These are phyloP conservation scores for Cryptosporidium bovis DNA, from an alignment of 169 alveolate species.

Conservation along the genomic window DNA sequence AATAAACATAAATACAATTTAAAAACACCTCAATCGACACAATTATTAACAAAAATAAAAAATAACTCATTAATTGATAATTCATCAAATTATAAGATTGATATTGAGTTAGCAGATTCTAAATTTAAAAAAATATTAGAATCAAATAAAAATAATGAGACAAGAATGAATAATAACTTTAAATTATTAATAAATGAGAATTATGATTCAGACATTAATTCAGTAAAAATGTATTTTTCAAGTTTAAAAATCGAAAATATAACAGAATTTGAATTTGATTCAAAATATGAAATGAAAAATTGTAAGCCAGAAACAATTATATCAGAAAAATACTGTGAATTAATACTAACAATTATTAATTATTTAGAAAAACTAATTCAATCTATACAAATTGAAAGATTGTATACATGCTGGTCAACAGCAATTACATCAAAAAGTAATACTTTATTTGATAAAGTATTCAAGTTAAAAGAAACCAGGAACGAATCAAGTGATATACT, in stretches of 20 bases:
- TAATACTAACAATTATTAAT: background rate
- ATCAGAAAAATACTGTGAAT: background rate
- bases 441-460: background rate
- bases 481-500: background rate
- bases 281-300: background rate
- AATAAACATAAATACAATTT: slow-evolving; percentile 14
- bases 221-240: too few species aligned
- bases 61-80: background rate
- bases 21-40: slow-evolving; percentile 46
- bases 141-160: too few species aligned
- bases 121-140: too few species aligned
- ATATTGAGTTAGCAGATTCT: too few species aligned
- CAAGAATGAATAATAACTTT: too few species aligned
- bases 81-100: background rate
- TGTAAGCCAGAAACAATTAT: background rate
- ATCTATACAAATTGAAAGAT: slow-evolving; percentile 35
- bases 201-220: too few species aligned
- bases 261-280: background rate
- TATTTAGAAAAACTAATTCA: slow-evolving; percentile 41
- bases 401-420: slow-evolving; percentile 69
- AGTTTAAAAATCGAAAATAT: too few species aligned
- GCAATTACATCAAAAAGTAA: slow-evolving; percentile 40
- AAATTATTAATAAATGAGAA: too few species aligned
- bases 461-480: slow-evolving; percentile 4
- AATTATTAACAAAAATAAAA: slow-evolving; percentile 44